Base-by-base conservation (phyloP, 495 filamentous ascomycete species). In the Lophiotrema nucula region DNA sequence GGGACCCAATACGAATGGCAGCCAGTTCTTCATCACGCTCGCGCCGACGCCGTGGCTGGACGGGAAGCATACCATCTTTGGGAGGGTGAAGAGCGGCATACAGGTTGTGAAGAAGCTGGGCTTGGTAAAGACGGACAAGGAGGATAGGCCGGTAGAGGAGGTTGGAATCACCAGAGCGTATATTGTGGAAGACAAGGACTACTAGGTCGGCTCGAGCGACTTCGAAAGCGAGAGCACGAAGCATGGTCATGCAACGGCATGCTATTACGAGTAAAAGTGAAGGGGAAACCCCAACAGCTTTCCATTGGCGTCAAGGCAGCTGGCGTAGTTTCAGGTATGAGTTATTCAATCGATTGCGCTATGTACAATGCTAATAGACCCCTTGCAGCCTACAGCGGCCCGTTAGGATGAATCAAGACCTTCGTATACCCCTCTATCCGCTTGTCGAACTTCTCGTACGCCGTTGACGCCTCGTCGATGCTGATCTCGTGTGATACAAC, bases 41-140 rank as follows among this genome's bases (percentile, higher is more conserved):
- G 93, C 91, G 28, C 95, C 95, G 2, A 93, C 95, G 18, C 93
- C 93, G 1, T 97, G 93, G 93, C 74, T 98, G 56, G 95, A 98
- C 74, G 91, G 90, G 24, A 96, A 96, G 72, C 93, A 98, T 73
- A 96, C 93, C 4, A 96, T 98, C 63, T 98, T 98, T 69, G 93
- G 95, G 8, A 76, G 95, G 39, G 90, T 98, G 22, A 93, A 89
- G 74, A 83, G 73, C 53, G 93, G 93, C 6, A 83, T 98, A 79
- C 73, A 77, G 31, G 77, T 95, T 6, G 87, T 98, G 38, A 84
- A 89, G 76, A 78, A 92, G 49, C 90, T 98, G 86, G 95, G 93
- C 2, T 70, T 93, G 54, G 90, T 95, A 35, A 93, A 88, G 78
- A 96, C 90, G 1, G 90, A 83, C 16, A 67, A 65, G 16, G 88